Percentiles rank a stretch among this genome's conserved stretches.
Conservation (phyloP, 2,329 filamentous ascomycete species). For the Monilinia fructigena region DNA sequence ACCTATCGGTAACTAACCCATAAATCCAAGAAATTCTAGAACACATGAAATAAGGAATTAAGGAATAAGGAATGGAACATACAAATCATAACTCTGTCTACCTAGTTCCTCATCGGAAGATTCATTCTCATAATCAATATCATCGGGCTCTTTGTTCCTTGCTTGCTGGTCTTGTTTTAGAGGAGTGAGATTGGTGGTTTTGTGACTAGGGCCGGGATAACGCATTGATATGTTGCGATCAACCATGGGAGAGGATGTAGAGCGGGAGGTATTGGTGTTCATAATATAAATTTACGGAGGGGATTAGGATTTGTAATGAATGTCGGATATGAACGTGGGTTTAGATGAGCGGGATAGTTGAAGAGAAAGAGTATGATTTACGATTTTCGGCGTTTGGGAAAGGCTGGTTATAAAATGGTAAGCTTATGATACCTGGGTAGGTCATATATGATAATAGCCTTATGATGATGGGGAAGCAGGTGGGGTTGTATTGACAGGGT, state of each 20-base stretch:
- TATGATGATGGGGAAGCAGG: not conserved
- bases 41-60: not conserved
- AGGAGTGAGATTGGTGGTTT: slow-evolving; percentile 43
- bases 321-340: not conserved
- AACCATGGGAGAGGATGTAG: slow-evolving; percentile 21
- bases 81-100: slow-evolving; percentile 30
- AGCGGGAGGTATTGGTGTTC: not conserved
- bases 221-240: slow-evolving; percentile 4
- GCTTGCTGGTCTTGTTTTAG: slow-evolving; percentile 59
- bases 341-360: not conserved
- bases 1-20: not conserved
- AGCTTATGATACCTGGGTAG: too few relatives aligned
- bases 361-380: not conserved
- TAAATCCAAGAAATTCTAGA: not conserved
- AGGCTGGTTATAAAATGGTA: not conserved
- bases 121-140: slow-evolving; percentile 37
- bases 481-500: slow-evolving; percentile 1
- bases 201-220: not conserved
- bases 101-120: slow-evolving; percentile 24
- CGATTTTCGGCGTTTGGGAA: not conserved
- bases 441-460: too few relatives aligned
- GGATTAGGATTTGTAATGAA: not conserved
- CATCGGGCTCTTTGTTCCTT: slow-evolving; percentile 56
- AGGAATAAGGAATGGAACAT: slow-evolving; percentile 19
- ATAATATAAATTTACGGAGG: not conserved